phyloP scores from a whole-genome alignment of 495 filamentous ascomycete genomes.

The Trypethelium eluteriae region DNA sequence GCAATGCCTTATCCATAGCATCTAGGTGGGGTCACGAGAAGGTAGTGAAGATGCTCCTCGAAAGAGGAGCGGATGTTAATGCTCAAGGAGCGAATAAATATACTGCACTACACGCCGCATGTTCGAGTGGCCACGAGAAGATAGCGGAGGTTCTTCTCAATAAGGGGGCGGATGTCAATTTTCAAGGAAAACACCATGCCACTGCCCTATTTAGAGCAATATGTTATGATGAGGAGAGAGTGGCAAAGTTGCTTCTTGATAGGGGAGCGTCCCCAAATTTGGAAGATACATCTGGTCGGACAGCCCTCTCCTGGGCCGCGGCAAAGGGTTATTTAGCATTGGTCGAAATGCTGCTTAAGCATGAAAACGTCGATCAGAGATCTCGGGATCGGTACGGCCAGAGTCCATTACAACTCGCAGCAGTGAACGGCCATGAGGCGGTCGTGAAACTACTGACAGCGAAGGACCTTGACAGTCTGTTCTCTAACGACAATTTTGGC shows the following conservation, averaged over 20 bases:
- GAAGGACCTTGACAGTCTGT: not conserved
- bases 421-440: not conserved
- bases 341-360: not conserved
- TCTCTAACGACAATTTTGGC: not conserved
- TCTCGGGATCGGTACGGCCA: not conserved
- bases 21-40: conserved; percentile 17
- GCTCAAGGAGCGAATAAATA: conserved; percentile 9
- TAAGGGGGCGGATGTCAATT: conserved; percentile 19
- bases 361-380: not conserved
- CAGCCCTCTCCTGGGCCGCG: not conserved
- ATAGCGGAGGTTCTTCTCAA: conserved; percentile 14
- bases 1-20: conserved; percentile 16
- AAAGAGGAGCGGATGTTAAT: conserved; percentile 20
- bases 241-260: conserved; percentile 14
- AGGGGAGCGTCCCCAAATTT: conserved; percentile 5
- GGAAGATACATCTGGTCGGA: not conserved
- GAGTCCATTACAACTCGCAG: not conserved
- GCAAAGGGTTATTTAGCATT: not conserved
- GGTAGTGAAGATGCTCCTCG: conserved; percentile 20
- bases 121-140: conserved; percentile 2
- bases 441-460: not conserved
- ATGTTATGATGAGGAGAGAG: not conserved
- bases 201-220: conserved; percentile 15
- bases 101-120: conserved; percentile 12
- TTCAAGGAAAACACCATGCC: conserved; percentile 1